Base-by-base conservation (phyloP, 768 basidiomycete species). In the Mycena haematopus region DNA sequence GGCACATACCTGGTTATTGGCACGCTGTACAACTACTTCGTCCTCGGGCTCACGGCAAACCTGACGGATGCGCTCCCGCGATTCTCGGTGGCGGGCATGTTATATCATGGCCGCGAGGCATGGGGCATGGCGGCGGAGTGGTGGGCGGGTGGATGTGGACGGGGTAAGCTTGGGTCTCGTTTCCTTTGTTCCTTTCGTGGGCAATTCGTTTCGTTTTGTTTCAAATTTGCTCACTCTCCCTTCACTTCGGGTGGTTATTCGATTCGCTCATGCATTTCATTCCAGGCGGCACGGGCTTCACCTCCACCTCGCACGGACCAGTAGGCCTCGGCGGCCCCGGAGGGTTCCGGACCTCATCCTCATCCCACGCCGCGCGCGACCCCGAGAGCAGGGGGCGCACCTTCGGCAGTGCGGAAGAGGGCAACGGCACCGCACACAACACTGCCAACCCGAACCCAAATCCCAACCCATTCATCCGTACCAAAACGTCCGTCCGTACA, bases 21-120 rank as follows among this genome's bases (percentile, higher is more conserved):
- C 40, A 87, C 86, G 17, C 72, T 93, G 14, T 94, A 95, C 78
- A 93, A 92, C 71, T 88, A 88, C 63, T 90, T 83, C 71, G 87
- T 90, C 54, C 87, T 95, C 15, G 81, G 83, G 58, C 84, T 87
- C 29, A 83, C 84, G n/a, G 92, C 93, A 0, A 31, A 9, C 9
- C 29, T 31, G 6, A 78, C 85, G 56, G 89, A 92, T 65, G 88
- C 90, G 70, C 79, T 94, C 40, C 92, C 92, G 14, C 84, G 83
- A 60, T 86, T 89, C 68, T 80, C 83, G 8, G 49, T 82, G 17
- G 78, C 82, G 51, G 76, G 80, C 68, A 80, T 83, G 80, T 74
- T 73, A 62, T 83, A 85, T 63, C 83, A 84, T 67, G 75, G 72
- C 7, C 61, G 65, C 22, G 79, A 84, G 68, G 80, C 78, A 0